A percentile compares a stretch with the other conserved stretches of the same genome.
Conservation (phyloP, 202 grass and related monocot genomes). For the Alloteropsis angusta region DNA sequence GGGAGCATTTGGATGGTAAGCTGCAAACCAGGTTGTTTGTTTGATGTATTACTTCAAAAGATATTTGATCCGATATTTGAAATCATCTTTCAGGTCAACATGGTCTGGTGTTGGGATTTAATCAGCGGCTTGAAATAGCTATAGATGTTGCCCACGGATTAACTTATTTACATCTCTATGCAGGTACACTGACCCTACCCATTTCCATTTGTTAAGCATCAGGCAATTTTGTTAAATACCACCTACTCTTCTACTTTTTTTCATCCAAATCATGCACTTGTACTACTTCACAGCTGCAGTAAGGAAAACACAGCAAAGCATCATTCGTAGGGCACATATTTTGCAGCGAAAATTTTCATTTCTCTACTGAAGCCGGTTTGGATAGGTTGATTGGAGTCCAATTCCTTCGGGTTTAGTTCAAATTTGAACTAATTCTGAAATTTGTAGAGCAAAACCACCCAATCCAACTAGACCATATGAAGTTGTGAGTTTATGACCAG, state of each 20-base stretch:
- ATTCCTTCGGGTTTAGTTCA: neutral
- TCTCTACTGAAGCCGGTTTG: neutral
- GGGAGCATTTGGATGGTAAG: constrained; percentile 97
- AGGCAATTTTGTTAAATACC: neutral
- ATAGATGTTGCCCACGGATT: constrained; percentile 96
- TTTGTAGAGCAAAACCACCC: neutral
- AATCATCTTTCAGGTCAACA: constrained; percentile 51
- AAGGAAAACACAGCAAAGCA: neutral
- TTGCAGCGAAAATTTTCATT: neutral
- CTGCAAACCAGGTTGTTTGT: constrained; percentile 28
- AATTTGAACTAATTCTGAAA: neutral
- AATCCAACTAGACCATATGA: neutral
- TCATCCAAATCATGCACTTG: neutral
- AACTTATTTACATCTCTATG: constrained; percentile 98
- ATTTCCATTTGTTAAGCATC: constrained; percentile 11
- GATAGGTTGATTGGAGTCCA: neutral
- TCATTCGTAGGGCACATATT: neutral
- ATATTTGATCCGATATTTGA: constrained; percentile 5
- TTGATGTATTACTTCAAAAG: constrained; percentile 10
- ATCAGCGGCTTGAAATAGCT: constrained; percentile 93
- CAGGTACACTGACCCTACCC: constrained; percentile 48
- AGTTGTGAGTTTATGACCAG: neutral
- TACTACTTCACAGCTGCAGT: neutral
- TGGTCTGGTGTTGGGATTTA: constrained; percentile 61
- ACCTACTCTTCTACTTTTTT: neutral